phyloP scores from a whole-genome alignment of 306 rosid species.

The Lathyrus aphaca region DNA sequence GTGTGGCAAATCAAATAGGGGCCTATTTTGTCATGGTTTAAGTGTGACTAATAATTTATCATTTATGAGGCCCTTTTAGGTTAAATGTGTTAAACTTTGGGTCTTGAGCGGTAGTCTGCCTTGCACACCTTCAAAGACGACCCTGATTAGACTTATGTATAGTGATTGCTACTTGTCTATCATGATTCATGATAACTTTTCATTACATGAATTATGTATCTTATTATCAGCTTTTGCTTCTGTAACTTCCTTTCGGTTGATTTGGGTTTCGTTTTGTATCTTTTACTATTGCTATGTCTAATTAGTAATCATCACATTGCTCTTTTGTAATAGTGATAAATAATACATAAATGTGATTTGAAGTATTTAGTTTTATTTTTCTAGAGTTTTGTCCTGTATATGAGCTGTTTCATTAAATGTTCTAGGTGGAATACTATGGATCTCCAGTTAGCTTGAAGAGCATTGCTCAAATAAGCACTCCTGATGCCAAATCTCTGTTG shows the following conservation, averaged over 20 bases:
- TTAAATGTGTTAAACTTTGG: no score
- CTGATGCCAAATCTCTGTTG: conserved; percentile 84
- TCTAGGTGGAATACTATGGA: conserved; percentile 96
- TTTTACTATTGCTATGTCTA: conserved; percentile 4
- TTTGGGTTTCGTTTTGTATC: background rate
- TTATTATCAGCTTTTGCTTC: conserved; percentile 14
- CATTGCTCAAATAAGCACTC: conserved; percentile 95
- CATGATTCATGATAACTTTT: background rate
- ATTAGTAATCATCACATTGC: background rate
- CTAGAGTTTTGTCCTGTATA: conserved; percentile 24
- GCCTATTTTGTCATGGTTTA: no score
- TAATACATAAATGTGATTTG: background rate
- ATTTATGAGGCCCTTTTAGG: no score
- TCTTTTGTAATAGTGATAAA: conserved; percentile 20
- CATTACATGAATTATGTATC: background rate
- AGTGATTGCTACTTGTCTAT: conserved; percentile 11
- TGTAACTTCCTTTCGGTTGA: background rate
- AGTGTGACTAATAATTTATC: no score
- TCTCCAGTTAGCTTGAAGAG: conserved; percentile 89
- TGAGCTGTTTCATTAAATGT: conserved; percentile 37
- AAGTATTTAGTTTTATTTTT: conserved; percentile 21
- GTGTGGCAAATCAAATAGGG: no score
- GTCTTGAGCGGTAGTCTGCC: no score
- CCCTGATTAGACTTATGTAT: background rate
- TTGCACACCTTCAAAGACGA: no score